phyloP scores from a whole-genome alignment of 371 early-diverging fungal genomes.

The Mucor irregularis region DNA sequence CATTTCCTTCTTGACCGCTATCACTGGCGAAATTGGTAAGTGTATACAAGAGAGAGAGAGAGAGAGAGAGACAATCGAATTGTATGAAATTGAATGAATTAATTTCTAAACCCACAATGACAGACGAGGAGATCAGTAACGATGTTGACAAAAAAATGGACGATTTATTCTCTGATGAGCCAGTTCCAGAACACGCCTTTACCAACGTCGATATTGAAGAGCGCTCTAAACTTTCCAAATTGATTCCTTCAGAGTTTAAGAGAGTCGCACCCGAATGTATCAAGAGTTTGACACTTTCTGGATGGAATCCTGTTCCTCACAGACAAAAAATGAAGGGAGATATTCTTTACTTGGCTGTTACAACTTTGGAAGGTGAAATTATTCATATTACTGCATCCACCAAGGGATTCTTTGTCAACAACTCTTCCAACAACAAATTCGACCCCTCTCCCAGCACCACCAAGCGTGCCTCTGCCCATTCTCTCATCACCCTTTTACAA shows the following conservation, averaged over 20 bases:
- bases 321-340: conserved; percentile 78
- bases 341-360: conserved; percentile 79
- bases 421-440: conserved; percentile 73
- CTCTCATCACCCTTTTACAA: conserved; percentile 70
- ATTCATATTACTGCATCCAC: conserved; percentile 84
- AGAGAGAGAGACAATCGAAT: not conserved
- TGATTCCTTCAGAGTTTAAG: conserved; percentile 57
- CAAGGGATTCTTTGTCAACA: conserved; percentile 88
- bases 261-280: conserved; percentile 68
- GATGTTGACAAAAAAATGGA: conserved; percentile 46
- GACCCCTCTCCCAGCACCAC: conserved; percentile 62
- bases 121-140: conserved; percentile 45
- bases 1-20: conserved; percentile 66
- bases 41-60: not conserved
- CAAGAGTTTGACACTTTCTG: conserved; percentile 75
- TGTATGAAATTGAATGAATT: not conserved
- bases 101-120: too few species aligned
- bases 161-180: conserved; percentile 40
- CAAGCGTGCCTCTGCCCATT: conserved; percentile 60
- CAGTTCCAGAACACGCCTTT: conserved; percentile 59
- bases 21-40: conserved; percentile 68
- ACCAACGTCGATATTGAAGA: conserved; percentile 57
- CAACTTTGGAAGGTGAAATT: conserved; percentile 80
- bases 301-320: conserved; percentile 92
- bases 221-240: conserved; percentile 52